Evolutionary conservation across 179 eudicot genomes (phyloP), one percentile per base, ranked within the genome.

Genomic region (Beta lomatogona): DNA sequence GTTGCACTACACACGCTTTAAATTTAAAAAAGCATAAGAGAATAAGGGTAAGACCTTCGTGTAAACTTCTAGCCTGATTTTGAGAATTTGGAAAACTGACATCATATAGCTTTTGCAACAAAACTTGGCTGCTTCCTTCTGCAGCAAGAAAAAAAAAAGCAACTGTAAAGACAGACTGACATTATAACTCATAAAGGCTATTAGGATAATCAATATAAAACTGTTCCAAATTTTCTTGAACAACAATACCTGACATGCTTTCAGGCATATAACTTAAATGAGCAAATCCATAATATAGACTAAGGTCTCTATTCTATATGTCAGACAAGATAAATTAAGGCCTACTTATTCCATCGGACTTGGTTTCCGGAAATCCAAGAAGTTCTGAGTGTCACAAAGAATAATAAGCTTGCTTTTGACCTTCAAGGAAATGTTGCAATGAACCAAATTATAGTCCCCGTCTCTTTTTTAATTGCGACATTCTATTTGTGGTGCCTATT

Each of bases 41-140:
- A 52, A 81, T 67, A 63, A 21, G 54, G 19, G 28, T 66, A 79
- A 61, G 57, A 88, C 94, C 93, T 89, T 89, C 80, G 41, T 86
- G 82, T 77, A 88, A 82, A 52, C 82, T 82, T 79, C 81, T 88
- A 65, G 71, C 71, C 75, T 75, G 85, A 85, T 80, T 84, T 83
- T 82, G 86, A 87, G 77, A 72, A 70, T 82, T 83, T 72, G 77
- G 79, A 9, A 82, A 69, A 79, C 46, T 72, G 67, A 86, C 80
- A 80, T 81, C 84, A 25, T 80, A 86, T 48, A 80, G 9, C 71
- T 77, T 87, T 55, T 60, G 22, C 65, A 83, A 77, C 73, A 85
- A 80, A 76, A 80, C 83, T 67, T 81, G 84, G 59, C 80, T 66
- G 36, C 73, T 77, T 70, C 75, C 87, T 81, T 86, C 82, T 64